These are phyloP conservation scores for Nigrospora sphaerica DNA, from an alignment of 2,329 filamentous ascomycete genomes.

Conservation along the genomic window DNA sequence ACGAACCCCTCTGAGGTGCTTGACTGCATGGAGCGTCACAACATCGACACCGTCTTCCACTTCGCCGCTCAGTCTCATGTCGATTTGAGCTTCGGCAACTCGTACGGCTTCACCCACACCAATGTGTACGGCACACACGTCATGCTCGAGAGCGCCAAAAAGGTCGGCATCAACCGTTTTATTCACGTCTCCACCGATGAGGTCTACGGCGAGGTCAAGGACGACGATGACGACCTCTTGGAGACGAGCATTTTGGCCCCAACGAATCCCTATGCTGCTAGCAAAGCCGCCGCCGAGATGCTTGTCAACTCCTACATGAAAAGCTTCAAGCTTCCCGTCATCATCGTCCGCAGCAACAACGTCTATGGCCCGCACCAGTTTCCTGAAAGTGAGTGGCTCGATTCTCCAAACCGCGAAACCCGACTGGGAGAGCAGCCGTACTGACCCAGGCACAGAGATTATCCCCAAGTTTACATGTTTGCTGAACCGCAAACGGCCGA, in stretches of 20 bases:
- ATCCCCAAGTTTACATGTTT: conserved; percentile 77
- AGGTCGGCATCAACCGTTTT: conserved; percentile 63
- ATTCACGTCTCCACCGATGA: conserved; percentile 82
- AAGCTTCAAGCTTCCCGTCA: conserved; percentile 72
- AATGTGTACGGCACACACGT: conserved; percentile 84
- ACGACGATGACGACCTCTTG: conserved; percentile 62
- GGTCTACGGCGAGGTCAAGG: conserved; percentile 74
- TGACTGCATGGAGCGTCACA: conserved; percentile 61
- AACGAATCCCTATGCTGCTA: conserved; percentile 76
- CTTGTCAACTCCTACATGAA: conserved; percentile 81
- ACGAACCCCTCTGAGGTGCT: conserved; percentile 64
- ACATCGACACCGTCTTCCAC: conserved; percentile 75
- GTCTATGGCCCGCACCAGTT: conserved; percentile 82
- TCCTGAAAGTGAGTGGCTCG: conserved; percentile 60
- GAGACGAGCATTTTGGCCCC: conserved; percentile 71
- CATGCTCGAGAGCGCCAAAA: conserved; percentile 68
- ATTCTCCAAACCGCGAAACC: background rate
- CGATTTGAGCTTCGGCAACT: conserved; percentile 76
- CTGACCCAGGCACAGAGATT: conserved; percentile 51
- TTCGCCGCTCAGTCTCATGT: conserved; percentile 85
- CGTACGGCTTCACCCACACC: conserved; percentile 72
- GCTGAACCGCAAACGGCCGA: conserved; percentile 56
- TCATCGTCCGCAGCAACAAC: conserved; percentile 78
- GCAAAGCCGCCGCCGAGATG: conserved; percentile 79
- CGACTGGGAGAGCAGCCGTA: background rate